These are phyloP conservation scores for Amanita pallidorosea DNA, from an alignment of 768 basidiomycete genomes.

Conservation along the genomic window DNA sequence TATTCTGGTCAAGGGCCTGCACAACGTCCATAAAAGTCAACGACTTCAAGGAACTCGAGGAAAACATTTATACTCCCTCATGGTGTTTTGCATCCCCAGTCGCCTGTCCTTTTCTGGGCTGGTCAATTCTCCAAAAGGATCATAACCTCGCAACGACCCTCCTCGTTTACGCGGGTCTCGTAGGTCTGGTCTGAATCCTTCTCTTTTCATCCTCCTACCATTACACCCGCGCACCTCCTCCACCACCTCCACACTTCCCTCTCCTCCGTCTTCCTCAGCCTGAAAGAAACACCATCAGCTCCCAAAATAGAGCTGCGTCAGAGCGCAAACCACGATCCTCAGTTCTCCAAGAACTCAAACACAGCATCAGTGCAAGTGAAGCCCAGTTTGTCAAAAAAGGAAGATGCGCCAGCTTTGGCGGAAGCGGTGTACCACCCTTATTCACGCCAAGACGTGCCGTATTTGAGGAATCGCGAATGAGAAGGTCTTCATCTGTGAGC, in stretches of 20 bases:
- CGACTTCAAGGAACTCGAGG: no score
- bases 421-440: conserved; percentile 39
- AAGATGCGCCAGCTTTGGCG: conserved; percentile 18
- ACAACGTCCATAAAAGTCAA: no score
- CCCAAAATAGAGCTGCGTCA: conserved; percentile 4
- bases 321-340: conserved; percentile 12
- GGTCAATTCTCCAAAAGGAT: no score
- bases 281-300: conserved; percentile 7
- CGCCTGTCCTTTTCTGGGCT: no score
- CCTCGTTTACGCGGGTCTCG: no score
- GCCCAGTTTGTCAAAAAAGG: conserved; percentile 50
- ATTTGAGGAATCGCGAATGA: conserved; percentile 58
- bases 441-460: conserved; percentile 42
- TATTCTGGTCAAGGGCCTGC: no score
- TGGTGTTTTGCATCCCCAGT: no score
- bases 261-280: conserved; percentile 1
- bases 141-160: no score
- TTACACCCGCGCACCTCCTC: neutral
- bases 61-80: no score
- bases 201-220: neutral
- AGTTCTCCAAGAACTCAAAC: conserved; percentile 47
- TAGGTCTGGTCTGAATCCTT: no score
- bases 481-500: conserved; percentile 60
- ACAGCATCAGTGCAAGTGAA: conserved; percentile 40
- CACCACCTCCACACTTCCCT: conserved; percentile 3